Evolutionary conservation across 2,329 filamentous ascomycete species (phyloP).

Genomic region (Aspergillus aculeatinus): DNA sequence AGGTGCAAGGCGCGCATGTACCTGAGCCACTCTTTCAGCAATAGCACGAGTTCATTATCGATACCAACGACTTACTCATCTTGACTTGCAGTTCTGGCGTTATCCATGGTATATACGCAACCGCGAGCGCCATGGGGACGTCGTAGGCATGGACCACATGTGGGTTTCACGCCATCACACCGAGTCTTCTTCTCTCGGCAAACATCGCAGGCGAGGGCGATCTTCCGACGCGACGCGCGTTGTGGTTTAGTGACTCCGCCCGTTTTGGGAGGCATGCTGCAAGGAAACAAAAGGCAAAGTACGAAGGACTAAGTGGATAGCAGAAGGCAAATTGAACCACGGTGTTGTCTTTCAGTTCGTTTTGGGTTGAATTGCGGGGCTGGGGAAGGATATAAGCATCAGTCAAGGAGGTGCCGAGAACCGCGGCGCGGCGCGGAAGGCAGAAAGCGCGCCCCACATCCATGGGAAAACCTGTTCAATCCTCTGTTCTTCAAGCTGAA

Average conservation of each 20-base stretch:
- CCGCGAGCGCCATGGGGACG: slow-evolving; percentile 33
- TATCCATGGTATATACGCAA: slow-evolving; percentile 43
- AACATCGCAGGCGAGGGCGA: slow-evolving; percentile 45
- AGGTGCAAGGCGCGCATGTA: slow-evolving; percentile 22
- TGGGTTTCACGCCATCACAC: slow-evolving; percentile 47
- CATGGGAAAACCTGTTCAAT: no score
- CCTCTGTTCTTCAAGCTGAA: no score
- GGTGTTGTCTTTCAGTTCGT: no score
- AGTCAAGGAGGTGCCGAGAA: no score
- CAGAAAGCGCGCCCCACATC: no score
- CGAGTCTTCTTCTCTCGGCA: slow-evolving; percentile 45
- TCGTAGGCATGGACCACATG: slow-evolving; percentile 45
- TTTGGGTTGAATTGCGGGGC: no score
- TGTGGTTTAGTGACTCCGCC: background rate
- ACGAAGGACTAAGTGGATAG: no score
- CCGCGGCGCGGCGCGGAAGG: no score
- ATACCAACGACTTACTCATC: slow-evolving; percentile 30
- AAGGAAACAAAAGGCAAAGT: no score
- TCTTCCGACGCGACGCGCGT: slow-evolving; percentile 21
- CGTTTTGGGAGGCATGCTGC: slow-evolving; percentile 1
- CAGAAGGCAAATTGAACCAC: no score
- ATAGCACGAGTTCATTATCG: background rate
- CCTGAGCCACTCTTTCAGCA: slow-evolving; percentile 3
- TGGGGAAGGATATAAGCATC: no score
- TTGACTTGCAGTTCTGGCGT: slow-evolving; percentile 38